These are phyloP conservation scores for Kandelia obovata DNA, from an alignment of 345 rosid genomes.

Conservation along the genomic window DNA sequence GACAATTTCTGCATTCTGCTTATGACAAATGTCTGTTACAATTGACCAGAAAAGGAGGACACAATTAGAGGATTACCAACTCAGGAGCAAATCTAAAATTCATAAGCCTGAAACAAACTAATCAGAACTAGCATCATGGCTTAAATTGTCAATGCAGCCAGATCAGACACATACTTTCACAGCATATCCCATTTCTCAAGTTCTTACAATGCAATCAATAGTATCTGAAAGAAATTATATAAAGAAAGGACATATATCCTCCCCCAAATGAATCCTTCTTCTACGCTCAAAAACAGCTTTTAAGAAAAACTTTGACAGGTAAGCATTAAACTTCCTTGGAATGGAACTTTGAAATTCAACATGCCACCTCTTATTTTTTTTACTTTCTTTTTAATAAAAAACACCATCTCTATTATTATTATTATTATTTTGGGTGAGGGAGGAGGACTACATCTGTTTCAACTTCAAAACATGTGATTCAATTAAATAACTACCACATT, in stretches of 20 bases:
- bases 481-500: too few species aligned
- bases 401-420: too few species aligned
- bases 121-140: background rate
- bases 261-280: background rate
- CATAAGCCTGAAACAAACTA: background rate
- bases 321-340: background rate
- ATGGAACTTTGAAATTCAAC: too few species aligned
- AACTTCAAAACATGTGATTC: too few species aligned
- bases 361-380: background rate
- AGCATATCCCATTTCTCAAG: too few species aligned
- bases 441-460: too few species aligned
- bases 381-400: background rate
- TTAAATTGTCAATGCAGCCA: too few species aligned
- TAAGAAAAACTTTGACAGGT: background rate
- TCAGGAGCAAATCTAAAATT: background rate
- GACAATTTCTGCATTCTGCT: conserved; percentile 87
- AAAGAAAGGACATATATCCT: background rate
- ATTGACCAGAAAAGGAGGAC: conserved; percentile 10
- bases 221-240: too few species aligned
- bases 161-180: too few species aligned
- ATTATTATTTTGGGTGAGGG: too few species aligned
- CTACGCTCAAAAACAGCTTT: too few species aligned
- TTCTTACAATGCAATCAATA: too few species aligned
- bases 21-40: conserved; percentile 71
- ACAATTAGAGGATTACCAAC: background rate